Percentiles rank a stretch among this genome's conserved stretches.
These are phyloP conservation scores for Coffea humblotiana DNA, from an alignment of 305 asterid species.

Conservation along the genomic window DNA sequence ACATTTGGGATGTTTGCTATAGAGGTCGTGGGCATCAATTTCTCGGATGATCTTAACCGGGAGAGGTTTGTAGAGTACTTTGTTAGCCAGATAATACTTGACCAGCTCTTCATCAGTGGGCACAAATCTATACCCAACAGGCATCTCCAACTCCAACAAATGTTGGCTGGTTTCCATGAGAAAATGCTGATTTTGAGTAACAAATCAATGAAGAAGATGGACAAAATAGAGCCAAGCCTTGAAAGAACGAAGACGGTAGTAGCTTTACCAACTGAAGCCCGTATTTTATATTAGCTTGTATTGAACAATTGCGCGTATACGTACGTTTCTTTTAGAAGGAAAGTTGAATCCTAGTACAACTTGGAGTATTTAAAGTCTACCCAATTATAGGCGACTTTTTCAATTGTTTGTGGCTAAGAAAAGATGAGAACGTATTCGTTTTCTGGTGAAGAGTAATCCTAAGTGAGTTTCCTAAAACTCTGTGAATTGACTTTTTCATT, in stretches of 20 bases:
- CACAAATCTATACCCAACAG: conserved; percentile 37
- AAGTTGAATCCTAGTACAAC: conserved; percentile 6
- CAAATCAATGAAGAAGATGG: not conserved
- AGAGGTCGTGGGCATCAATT: conserved; percentile 24
- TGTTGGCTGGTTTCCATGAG: not conserved
- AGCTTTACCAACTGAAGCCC: not conserved
- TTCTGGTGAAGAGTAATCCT: not conserved
- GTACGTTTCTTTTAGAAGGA: not conserved
- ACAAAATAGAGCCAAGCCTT: not conserved
- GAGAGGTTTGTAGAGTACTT: conserved; percentile 11
- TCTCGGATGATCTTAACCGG: conserved; percentile 26
- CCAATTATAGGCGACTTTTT: not conserved
- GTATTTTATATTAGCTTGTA: not conserved
- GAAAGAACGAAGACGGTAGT: not conserved
- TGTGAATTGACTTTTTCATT: no score
- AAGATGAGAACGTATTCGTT: not conserved
- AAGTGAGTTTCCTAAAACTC: not conserved
- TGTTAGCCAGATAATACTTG: conserved; percentile 23
- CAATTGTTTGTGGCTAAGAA: not conserved
- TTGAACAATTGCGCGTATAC: not conserved
- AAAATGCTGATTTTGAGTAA: not conserved
- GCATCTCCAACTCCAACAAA: conserved; percentile 9
- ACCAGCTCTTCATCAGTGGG: conserved; percentile 41
- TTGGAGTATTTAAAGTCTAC: not conserved
- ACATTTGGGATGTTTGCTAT: conserved; percentile 21